Evolutionary conservation across 139 green algal genomes (phyloP), one percentile per base, ranked within the genome.

Genomic region (Dunaliella primolecta): DNA sequence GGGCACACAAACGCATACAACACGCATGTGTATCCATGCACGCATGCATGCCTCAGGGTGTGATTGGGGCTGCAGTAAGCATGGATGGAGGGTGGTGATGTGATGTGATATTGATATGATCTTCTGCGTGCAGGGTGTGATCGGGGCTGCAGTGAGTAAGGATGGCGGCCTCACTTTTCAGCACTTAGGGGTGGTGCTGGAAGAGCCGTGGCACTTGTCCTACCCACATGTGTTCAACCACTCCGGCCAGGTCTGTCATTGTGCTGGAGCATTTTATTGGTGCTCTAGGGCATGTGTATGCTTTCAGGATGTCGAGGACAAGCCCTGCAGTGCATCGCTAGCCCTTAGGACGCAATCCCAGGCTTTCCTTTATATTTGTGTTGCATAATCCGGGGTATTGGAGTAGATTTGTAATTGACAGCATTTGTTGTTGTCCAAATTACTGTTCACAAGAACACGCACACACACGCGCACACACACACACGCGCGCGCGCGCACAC

Each of bases 191-290:
- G 37, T 91, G 3, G 89, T 84, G 27, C 77, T 92, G 80, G 84
- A 87, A 3, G 87, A 91, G 84, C 80, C 79, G 23, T 92, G 85
- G 85, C 87, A 91, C 86, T 84, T 92, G 0, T 87, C 82, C 38
- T 92, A 92, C 86, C 89, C 89, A 37, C 88, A 87, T 29, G 37
- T 92, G 25, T 87, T 92, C 37, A 37, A 84, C 15, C 84, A 88
- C 74, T 30, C 86, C 1, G 82, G 81, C 80, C 20, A 88, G 75
- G 86, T 90, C n/a, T n/a, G n/a, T n/a, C n/a, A n/a, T n/a, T n/a
- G n/a, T n/a, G n/a, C n/a, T n/a, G n/a, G n/a, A n/a, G n/a, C n/a
- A n/a, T n/a, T n/a, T n/a, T n/a, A n/a, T n/a, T n/a, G n/a, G n/a
- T n/a, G n/a, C n/a, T n/a, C n/a, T n/a, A n/a, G n/a, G n/a, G n/a